A percentile compares a stretch with the other conserved stretches of the same genome.
Conservation (phyloP, 208 protist species). For the Angomonas desouzai region DNA sequence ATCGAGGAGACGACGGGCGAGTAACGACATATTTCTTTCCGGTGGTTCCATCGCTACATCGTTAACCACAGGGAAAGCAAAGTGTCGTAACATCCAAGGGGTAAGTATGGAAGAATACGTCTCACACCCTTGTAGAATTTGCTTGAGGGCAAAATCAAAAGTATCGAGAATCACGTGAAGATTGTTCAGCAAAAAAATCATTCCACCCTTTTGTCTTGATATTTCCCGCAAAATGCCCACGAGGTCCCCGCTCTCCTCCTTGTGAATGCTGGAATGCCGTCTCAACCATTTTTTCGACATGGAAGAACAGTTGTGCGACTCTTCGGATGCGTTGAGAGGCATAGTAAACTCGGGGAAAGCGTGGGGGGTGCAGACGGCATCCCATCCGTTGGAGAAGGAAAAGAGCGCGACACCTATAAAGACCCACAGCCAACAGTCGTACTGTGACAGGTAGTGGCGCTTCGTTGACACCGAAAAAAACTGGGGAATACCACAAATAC, state of each 20-base stretch:
- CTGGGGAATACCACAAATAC: conserved; percentile 8
- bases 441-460: conserved; percentile 25
- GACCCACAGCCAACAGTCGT: conserved; percentile 45
- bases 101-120: conserved; percentile 8
- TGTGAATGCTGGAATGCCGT: conserved; percentile 1
- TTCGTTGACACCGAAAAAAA: conserved; percentile 29
- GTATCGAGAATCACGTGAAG: conserved; percentile 15
- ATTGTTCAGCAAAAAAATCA: not conserved
- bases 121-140: conserved; percentile 17
- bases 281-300: not conserved
- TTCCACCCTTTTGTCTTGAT: not conserved
- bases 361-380: conserved; percentile 10
- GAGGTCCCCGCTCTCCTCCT: not conserved
- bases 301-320: not conserved
- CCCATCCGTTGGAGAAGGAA: conserved; percentile 2
- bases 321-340: not conserved
- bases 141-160: conserved; percentile 24
- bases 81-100: conserved; percentile 13
- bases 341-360: not conserved
- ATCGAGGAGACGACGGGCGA: conserved; percentile 17
- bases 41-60: not conserved
- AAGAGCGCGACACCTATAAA: conserved; percentile 23
- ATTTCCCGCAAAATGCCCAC: not conserved
- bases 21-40: not conserved
- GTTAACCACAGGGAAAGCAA: conserved; percentile 7